Evolutionary conservation across 441 rosid species (phyloP).

Genomic region (Populus hybrid): DNA sequence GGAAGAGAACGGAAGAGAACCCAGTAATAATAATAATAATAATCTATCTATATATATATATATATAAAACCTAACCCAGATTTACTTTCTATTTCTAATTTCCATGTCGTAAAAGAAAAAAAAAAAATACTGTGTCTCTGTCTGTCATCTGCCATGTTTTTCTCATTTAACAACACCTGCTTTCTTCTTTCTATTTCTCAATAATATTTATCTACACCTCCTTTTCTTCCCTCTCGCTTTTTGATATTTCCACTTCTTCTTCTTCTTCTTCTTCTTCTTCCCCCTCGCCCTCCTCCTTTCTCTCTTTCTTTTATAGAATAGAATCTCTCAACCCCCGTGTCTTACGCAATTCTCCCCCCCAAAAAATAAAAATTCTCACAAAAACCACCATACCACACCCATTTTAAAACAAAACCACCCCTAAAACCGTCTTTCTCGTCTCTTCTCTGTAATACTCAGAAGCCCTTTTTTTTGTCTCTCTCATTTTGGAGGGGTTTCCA

Average conservation of each 20-base stretch:
- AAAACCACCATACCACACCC: too few species aligned
- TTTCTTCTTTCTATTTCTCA: neutral
- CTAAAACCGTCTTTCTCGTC: neutral
- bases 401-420: neutral
- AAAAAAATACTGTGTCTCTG: neutral
- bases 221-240: neutral
- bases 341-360: neutral
- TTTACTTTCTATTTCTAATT: neutral
- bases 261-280: neutral
- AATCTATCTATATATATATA: too few species aligned
- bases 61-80: too few species aligned
- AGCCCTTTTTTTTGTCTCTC: neutral
- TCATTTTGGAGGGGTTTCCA: neutral
- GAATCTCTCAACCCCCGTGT: neutral
- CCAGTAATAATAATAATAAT: neutral
- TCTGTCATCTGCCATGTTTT: slow-evolving; percentile 14
- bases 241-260: neutral
- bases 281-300: too few species aligned
- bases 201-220: neutral
- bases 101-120: neutral
- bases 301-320: neutral
- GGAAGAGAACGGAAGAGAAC: neutral
- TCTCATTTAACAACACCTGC: slow-evolving; percentile 6
- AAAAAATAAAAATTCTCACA: too few species aligned
- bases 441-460: neutral